Evolutionary conservation across 1,284 basidiomycete species (phyloP).

Genomic region (Bondarzewia mesenterica): DNA sequence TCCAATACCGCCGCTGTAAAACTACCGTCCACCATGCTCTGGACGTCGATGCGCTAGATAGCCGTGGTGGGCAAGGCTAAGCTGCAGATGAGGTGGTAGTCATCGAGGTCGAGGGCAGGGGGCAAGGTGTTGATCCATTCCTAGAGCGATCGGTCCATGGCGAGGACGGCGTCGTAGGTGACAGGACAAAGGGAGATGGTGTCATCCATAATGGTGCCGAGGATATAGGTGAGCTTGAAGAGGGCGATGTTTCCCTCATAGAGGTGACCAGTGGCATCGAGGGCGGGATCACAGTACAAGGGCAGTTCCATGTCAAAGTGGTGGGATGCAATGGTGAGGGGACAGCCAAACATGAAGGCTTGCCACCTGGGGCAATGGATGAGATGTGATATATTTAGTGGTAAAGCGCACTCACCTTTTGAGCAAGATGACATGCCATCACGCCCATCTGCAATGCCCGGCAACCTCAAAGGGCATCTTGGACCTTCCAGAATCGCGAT

Average conservation of each 20-base stretch:
- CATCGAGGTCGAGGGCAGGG: conserved; percentile 63
- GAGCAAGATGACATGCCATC: conserved; percentile 77
- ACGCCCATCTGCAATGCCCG: conserved; percentile 74
- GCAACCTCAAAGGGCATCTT: conserved; percentile 57
- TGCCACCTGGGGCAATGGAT: conserved; percentile 51
- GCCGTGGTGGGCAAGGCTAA: conserved; percentile 51
- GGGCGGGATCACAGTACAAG: conserved; percentile 47
- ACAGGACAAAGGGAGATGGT: conserved; percentile 69
- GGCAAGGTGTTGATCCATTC: conserved; percentile 71
- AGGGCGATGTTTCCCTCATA: conserved; percentile 68
- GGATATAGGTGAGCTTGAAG: conserved; percentile 62
- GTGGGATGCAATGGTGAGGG: conserved; percentile 62
- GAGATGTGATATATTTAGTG: conserved; percentile 2
- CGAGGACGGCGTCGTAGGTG: conserved; percentile 59
- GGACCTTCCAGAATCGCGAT: conserved; percentile 74
- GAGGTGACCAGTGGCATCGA: conserved; percentile 55
- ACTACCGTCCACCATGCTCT: no score
- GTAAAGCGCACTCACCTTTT: conserved; percentile 44
- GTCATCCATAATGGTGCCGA: conserved; percentile 77
- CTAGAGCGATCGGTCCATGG: conserved; percentile 57
- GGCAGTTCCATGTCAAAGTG: conserved; percentile 75
- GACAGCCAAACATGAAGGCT: conserved; percentile 76
- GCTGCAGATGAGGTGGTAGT: conserved; percentile 60
- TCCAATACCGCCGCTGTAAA: no score
- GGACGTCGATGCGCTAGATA: conserved; percentile 58